These are phyloP conservation scores for Aotearoamyces nothofagi DNA, from an alignment of 2,329 filamentous ascomycete species.

Conservation along the genomic window DNA sequence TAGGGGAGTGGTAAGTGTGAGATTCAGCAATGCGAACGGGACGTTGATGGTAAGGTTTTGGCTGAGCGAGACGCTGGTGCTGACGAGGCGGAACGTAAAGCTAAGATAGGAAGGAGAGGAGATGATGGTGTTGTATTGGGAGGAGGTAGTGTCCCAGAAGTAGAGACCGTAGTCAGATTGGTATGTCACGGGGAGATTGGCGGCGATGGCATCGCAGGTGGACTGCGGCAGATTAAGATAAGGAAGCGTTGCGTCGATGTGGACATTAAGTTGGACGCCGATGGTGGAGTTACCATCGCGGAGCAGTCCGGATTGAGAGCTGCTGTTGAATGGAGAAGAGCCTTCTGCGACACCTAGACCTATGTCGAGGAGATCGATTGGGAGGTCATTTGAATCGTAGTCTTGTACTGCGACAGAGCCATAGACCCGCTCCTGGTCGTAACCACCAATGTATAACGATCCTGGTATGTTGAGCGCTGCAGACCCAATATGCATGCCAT, in stretches of 20 bases:
- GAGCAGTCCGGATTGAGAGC: slow-evolving; percentile 6
- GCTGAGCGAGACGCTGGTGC: slow-evolving; percentile 6
- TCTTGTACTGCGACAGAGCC: slow-evolving; percentile 6
- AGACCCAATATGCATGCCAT: slow-evolving; percentile 12
- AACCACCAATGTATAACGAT: slow-evolving; percentile 11
- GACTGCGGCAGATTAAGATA: slow-evolving; percentile 20
- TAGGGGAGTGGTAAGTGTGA: slow-evolving; percentile 7
- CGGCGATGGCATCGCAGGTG: slow-evolving; percentile 21
- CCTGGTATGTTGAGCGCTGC: slow-evolving; percentile 5
- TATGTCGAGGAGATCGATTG: slow-evolving; percentile 11
- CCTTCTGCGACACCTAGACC: slow-evolving; percentile 10
- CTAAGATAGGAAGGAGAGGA: slow-evolving; percentile 20
- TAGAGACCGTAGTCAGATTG: slow-evolving; percentile 16
- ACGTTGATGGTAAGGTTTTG: slow-evolving; percentile 18
- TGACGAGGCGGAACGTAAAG: slow-evolving; percentile 21
- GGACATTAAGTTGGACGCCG: too few species aligned
- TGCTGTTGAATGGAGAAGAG: slow-evolving; percentile 6
- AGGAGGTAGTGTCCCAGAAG: slow-evolving; percentile 18
- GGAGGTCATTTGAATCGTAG: slow-evolving; percentile 3
- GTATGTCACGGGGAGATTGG: slow-evolving; percentile 18
- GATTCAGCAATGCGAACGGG: slow-evolving; percentile 9
- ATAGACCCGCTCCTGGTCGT: slow-evolving; percentile 9
- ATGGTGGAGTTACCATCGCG: slow-evolving; percentile 7
- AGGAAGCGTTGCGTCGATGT: slow-evolving; percentile 10
- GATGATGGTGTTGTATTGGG: slow-evolving; percentile 16